Evolutionary conservation across 192 early-diverging fungal species (phyloP).

Genomic region (Rhizophagus prolifer): DNA sequence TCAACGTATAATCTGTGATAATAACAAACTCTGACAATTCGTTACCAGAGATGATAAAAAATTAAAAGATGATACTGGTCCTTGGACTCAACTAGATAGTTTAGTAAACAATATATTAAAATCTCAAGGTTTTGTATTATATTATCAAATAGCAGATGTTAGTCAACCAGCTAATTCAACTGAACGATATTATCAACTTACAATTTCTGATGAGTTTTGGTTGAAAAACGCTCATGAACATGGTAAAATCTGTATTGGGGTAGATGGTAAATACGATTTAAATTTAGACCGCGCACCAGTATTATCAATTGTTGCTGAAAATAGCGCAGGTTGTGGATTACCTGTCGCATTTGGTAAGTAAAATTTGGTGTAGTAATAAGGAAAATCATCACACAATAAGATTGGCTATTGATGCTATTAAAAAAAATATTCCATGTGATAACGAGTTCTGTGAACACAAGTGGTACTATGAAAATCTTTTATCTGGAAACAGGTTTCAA

Average conservation of each 20-base stretch:
- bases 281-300: background rate
- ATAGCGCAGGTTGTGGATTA: background rate
- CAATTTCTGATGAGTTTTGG: slow-evolving; percentile 16
- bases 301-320: background rate
- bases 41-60: background rate
- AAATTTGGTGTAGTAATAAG: background rate
- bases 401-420: background rate
- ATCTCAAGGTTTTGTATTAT: slow-evolving; percentile 5
- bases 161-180: background rate
- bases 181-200: slow-evolving; percentile 8
- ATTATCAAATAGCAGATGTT: background rate
- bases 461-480: background rate
- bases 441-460: background rate
- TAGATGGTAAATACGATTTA: slow-evolving; percentile 14
- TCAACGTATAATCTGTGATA: slow-evolving; percentile 2
- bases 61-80: slow-evolving; percentile 7
- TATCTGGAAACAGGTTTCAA: background rate
- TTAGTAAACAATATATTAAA: slow-evolving; percentile 8
- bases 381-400: background rate
- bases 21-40: background rate
- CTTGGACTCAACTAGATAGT: background rate
- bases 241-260: background rate
- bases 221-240: background rate
- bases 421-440: background rate
- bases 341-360: slow-evolving; percentile 11